Evolutionary conservation across 352 stramenopile species (phyloP).

Genomic region (Phytophthora melonis): DNA sequence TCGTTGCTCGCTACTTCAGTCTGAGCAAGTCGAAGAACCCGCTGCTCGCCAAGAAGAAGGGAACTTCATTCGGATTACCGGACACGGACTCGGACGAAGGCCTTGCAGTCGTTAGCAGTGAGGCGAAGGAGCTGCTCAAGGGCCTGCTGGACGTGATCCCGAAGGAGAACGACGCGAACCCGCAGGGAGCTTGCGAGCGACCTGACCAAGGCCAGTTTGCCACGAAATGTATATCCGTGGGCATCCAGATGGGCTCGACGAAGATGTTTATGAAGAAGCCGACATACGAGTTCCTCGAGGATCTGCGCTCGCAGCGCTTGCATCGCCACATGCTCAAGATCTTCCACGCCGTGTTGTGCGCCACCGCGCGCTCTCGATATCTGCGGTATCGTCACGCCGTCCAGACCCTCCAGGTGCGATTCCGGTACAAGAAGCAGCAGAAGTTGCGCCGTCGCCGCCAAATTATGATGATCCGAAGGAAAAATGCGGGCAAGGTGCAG

Average conservation of each 20-base stretch:
- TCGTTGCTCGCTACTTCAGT: constrained; percentile 81
- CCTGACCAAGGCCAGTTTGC: constrained; percentile 76
- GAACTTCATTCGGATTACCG: constrained; percentile 54
- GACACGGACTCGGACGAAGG: constrained; percentile 57
- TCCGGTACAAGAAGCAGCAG: constrained; percentile 62
- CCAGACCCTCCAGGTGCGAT: constrained; percentile 62
- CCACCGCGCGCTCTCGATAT: constrained; percentile 62
- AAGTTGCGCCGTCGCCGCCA: constrained; percentile 44
- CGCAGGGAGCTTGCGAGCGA: constrained; percentile 74
- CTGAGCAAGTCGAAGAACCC: constrained; percentile 64
- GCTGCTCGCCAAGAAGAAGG: constrained; percentile 43
- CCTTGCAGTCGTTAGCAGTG: constrained; percentile 47
- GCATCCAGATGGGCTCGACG: constrained; percentile 93
- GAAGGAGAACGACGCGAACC: constrained; percentile 86
- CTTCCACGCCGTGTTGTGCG: constrained; percentile 72
- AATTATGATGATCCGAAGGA: constrained; percentile 46
- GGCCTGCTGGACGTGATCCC: constrained; percentile 93
- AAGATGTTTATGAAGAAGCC: constrained; percentile 97
- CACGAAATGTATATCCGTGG: constrained; percentile 63
- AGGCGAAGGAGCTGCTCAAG: constrained; percentile 78
- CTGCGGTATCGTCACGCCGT: constrained; percentile 67
- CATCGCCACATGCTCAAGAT: constrained; percentile 80
- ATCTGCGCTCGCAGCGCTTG: constrained; percentile 80
- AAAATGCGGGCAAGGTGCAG: constrained; percentile 64
- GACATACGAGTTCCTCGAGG: constrained; percentile 92